These are phyloP conservation scores for Sinapis alba DNA, from an alignment of 441 rosid genomes.

Conservation along the genomic window DNA sequence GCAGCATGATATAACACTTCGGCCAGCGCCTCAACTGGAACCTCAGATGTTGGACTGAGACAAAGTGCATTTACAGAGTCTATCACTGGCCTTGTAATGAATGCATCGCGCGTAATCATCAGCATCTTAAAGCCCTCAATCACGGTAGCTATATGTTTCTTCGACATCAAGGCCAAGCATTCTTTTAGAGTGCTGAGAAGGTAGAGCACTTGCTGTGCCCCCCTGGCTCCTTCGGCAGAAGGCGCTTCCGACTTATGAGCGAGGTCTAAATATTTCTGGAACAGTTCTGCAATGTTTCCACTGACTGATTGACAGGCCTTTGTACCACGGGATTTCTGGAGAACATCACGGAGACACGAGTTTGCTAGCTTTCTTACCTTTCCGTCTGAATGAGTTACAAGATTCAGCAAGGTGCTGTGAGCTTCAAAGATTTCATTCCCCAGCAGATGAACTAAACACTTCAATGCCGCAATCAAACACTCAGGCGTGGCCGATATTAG, in stretches of 20 bases:
- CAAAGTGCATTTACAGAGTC: slow-evolving; percentile 71
- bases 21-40: slow-evolving; percentile 69
- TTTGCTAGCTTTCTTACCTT: slow-evolving; percentile 85
- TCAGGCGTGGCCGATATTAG: slow-evolving; percentile 47
- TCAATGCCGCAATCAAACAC: slow-evolving; percentile 60
- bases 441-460: slow-evolving; percentile 62
- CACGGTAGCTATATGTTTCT: slow-evolving; percentile 51
- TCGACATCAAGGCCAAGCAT: slow-evolving; percentile 74
- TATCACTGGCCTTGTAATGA: slow-evolving; percentile 70
- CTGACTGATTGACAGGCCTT: slow-evolving; percentile 57
- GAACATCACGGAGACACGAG: slow-evolving; percentile 55
- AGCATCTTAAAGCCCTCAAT: slow-evolving; percentile 72
- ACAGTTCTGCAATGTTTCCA: slow-evolving; percentile 59
- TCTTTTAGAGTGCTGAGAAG: slow-evolving; percentile 75
- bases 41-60: slow-evolving; percentile 53
- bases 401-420: slow-evolving; percentile 49
- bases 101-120: slow-evolving; percentile 58
- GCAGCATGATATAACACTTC: slow-evolving; percentile 71
- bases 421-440: slow-evolving; percentile 57
- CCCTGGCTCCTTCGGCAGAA: slow-evolving; percentile 57
- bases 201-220: slow-evolving; percentile 77
- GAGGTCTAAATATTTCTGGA: slow-evolving; percentile 72
- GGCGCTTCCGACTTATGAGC: slow-evolving; percentile 62
- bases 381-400: slow-evolving; percentile 54
- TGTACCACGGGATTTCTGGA: slow-evolving; percentile 65